A percentile compares a stretch with the other conserved stretches of the same genome.
phyloP scores from a whole-genome alignment of 768 basidiomycete species.

The Fistulinella prunicolor region DNA sequence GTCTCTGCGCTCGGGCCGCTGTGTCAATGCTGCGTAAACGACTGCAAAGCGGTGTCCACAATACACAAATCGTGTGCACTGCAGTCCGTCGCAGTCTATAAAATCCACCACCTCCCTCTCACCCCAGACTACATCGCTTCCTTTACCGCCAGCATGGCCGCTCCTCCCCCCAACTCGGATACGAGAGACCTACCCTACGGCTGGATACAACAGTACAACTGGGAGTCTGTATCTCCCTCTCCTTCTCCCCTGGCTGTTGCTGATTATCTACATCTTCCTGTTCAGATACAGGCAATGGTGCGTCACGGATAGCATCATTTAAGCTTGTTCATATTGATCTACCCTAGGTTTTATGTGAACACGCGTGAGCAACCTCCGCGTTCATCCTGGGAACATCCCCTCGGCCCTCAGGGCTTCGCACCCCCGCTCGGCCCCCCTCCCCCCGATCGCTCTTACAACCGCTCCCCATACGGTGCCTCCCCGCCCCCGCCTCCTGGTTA shows the following conservation, averaged over 20 bases:
- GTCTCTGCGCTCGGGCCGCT: slow-evolving; percentile 14
- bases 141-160: slow-evolving; percentile 36
- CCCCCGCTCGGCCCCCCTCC: slow-evolving; percentile 48
- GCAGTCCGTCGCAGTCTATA: slow-evolving; percentile 19
- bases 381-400: slow-evolving; percentile 69
- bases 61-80: slow-evolving; percentile 14
- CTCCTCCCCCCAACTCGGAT: slow-evolving; percentile 53
- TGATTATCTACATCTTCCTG: slow-evolving; percentile 24
- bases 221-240: slow-evolving; percentile 46
- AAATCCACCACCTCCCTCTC: slow-evolving; percentile 19
- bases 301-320: slow-evolving; percentile 13
- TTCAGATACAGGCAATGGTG: slow-evolving; percentile 67
- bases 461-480: slow-evolving; percentile 28
- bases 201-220: slow-evolving; percentile 67
- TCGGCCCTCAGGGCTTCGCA: slow-evolving; percentile 41
- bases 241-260: slow-evolving; percentile 17
- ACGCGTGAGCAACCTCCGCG: slow-evolving; percentile 58
- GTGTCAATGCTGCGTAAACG: slow-evolving; percentile 23
- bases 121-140: slow-evolving; percentile 16
- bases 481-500: slow-evolving; percentile 18
- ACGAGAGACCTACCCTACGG: slow-evolving; percentile 59
- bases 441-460: slow-evolving; percentile 31
- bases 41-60: slow-evolving; percentile 35
- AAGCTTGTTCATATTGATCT: slow-evolving; percentile 1
- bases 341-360: slow-evolving; percentile 76